Base-by-base conservation (phyloP, 352 stramenopile genomes). In the Globisporangium abappressorium region DNA sequence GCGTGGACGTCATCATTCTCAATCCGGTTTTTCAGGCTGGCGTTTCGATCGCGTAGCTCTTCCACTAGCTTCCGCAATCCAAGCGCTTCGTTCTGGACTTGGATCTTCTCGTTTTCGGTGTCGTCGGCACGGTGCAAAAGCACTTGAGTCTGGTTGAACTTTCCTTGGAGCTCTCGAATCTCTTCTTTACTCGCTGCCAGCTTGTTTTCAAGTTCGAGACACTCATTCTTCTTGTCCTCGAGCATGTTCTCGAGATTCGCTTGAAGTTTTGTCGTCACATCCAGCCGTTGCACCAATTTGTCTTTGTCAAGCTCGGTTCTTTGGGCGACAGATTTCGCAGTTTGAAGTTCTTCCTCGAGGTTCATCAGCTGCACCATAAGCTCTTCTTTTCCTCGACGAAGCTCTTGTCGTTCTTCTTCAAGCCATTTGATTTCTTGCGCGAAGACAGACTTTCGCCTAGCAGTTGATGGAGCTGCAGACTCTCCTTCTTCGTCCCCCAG, bases 381-480 rank as follows among this genome's bases (percentile, higher is more conserved):
- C 5, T 84, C 74, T 62, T 93, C 82, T 58, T 88, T 88, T 11
- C 76, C 76, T 2, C 75, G 71, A 12, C 80, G 74, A 15, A 91
- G 71, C 30, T 88, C 75, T 24, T 81, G 74, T 28, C 83, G 78
- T 55, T 92, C 83, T 64, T 92, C 79, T 54, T 92, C 79, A 3
- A 91, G 70, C 83, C 85, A 91, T 65, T 87, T 90, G 63, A 89
- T 85, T 64, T 93, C 80, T 60, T 91, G 80, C 4, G 74, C 74
- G 54, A 87, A 78, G 2, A 84, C 54, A 4, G 70, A 71, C 41
- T 80, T 83, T 22, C 64, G 68, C 36, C 70, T 38, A 43, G 70
- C 22, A 8, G 68, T 54, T 53, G 41, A 54, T 71, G 51, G 51
- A 69, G 69, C 55, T 22, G 46, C 49, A 26, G 56, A 62, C 3